phyloP scores from a whole-genome alignment of 192 early-diverging fungal species.

The Backusella mclennaniae region DNA sequence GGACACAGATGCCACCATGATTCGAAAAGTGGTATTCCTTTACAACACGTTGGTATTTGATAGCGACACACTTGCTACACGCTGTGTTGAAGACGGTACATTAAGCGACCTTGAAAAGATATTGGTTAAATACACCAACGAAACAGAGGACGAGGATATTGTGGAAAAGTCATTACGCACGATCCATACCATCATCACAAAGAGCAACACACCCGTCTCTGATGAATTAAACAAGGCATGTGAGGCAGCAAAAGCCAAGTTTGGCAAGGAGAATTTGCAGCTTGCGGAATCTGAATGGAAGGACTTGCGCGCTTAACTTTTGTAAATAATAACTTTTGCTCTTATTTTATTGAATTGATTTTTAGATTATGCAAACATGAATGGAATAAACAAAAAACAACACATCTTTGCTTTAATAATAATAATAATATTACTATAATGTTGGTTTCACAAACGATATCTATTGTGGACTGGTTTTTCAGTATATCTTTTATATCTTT shows the following conservation, averaged over 20 bases:
- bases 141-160: slow-evolving; percentile 42
- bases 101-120: slow-evolving; percentile 43
- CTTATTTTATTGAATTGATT: background rate
- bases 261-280: slow-evolving; percentile 28
- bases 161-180: slow-evolving; percentile 43
- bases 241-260: slow-evolving; percentile 16
- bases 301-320: background rate
- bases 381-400: no score
- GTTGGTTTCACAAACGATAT: no score
- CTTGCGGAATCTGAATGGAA: slow-evolving; percentile 28
- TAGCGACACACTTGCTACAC: slow-evolving; percentile 41
- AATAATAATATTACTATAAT: background rate
- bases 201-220: background rate
- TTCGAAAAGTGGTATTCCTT: slow-evolving; percentile 62
- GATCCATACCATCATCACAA: slow-evolving; percentile 17
- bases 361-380: background rate
- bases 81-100: slow-evolving; percentile 46
- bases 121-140: slow-evolving; percentile 39
- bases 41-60: slow-evolving; percentile 64
- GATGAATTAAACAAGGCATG: slow-evolving; percentile 17
- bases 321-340: background rate
- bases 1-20: slow-evolving; percentile 37
- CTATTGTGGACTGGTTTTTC: no score
- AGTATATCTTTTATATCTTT: no score
- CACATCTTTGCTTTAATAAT: background rate